These are phyloP conservation scores for Cyclotella baltica DNA, from an alignment of 108 stramenopile genomes.

Conservation along the genomic window DNA sequence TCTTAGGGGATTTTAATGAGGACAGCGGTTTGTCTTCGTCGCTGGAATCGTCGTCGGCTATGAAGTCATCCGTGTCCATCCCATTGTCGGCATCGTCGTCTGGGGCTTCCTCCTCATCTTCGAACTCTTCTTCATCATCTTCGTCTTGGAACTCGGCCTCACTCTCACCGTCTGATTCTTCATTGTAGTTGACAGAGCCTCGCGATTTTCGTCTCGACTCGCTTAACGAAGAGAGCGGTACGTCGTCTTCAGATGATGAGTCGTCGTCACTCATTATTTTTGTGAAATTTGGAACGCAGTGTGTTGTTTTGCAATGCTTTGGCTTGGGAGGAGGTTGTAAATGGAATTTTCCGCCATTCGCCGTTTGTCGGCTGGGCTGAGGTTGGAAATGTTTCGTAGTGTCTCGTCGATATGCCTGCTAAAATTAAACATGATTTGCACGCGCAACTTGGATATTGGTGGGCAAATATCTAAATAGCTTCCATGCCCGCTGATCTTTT, in stretches of 20 bases:
- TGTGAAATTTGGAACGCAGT: too few relatives aligned
- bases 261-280: conserved; percentile 48
- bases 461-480: too few relatives aligned
- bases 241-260: conserved; percentile 39
- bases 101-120: conserved; percentile 12
- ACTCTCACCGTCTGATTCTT: conserved; percentile 12
- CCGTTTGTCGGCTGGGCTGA: too few relatives aligned
- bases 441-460: too few relatives aligned
- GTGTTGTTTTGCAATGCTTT: too few relatives aligned
- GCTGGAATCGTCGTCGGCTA: conserved; percentile 43
- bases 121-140: conserved; percentile 27
- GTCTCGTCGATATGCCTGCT: too few relatives aligned
- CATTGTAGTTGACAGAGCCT: conserved; percentile 26
- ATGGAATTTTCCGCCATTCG: too few relatives aligned
- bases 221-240: conserved; percentile 30
- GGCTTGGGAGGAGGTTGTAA: too few relatives aligned
- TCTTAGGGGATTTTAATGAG: conserved; percentile 52
- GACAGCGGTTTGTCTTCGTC: conserved; percentile 75
- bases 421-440: too few relatives aligned
- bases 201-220: neutral
- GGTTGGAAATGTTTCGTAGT: too few relatives aligned
- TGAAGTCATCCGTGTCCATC: conserved; percentile 35
- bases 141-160: conserved; percentile 40
- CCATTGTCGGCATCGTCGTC: conserved; percentile 8
- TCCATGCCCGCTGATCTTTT: too few relatives aligned